Base-by-base conservation (phyloP, 31 red algal species). In the Asparagopsis taxiformis region DNA sequence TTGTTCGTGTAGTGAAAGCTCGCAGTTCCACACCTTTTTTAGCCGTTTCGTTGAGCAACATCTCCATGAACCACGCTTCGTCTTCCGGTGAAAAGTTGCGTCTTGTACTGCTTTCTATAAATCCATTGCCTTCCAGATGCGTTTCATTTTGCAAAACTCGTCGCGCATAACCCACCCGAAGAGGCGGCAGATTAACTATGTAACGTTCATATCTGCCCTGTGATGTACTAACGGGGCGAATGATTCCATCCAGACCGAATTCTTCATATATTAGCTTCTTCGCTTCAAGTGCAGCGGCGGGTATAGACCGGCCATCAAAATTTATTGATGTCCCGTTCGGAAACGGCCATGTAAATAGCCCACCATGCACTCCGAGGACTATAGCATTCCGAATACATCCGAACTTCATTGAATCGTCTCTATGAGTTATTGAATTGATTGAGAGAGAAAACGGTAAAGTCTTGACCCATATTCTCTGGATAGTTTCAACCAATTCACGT, bases 31-130 rank as follows among this genome's bases (percentile, higher is more conserved):
- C 31, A 3, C 68, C 60, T 54, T 17, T 26, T 29, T 31, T 33
- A 13, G 36, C 23, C 17, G 67, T 62, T 53, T 74, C 81, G 32
- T 68, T 48, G 23, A 46, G 38, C 36, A 85, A 51, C 81, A 85
- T 85, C 13, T 51, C 17, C 0, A 7, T 22, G 48, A 85, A 85
- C 81, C 81, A 85, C 43, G 56, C n/a, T 49, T 85, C 81, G 48
- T 85, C 81, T 13, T 39, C 59, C 1, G 39, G 50, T 34, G 15
- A 55, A 31, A 85, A 85, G 30, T 60, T 53, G 28, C 81, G 57
- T 58, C 62, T 72, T 23, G 66, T 21, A 32, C 79, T 46, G 16
- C 50, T 30, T 32, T 25, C 55, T 8, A n/a, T n/a, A n/a, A n/a
- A n/a, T n/a, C n/a, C n/a, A n/a, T n/a, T n/a, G n/a, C n/a, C n/a